These are phyloP conservation scores for Metschnikowia lochheadii DNA, from an alignment of 805 yeast species.

Conservation along the genomic window DNA sequence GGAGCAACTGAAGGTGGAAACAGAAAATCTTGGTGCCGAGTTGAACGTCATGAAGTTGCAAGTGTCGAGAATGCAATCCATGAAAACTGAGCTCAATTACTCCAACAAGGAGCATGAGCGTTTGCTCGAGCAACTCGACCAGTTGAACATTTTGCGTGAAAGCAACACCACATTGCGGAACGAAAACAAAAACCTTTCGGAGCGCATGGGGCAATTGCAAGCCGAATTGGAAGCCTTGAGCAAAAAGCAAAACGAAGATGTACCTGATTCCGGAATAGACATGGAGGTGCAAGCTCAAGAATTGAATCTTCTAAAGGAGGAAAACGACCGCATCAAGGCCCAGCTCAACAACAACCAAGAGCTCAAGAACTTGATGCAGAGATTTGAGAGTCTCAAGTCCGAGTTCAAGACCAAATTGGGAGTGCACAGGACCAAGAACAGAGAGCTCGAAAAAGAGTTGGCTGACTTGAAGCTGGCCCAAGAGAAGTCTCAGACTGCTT, in stretches of 20 bases:
- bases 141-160: constrained; percentile 60
- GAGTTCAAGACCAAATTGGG: constrained; percentile 25
- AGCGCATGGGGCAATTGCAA: constrained; percentile 36
- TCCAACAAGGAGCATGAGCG: constrained; percentile 42
- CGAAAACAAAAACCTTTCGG: constrained; percentile 34
- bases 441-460: constrained; percentile 22
- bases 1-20: constrained; percentile 46
- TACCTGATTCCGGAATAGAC: constrained; percentile 24
- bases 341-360: constrained; percentile 19
- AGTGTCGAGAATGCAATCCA: constrained; percentile 25
- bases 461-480: constrained; percentile 9
- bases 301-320: constrained; percentile 45
- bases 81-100: constrained; percentile 22
- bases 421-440: constrained; percentile 25
- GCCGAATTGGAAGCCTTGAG: constrained; percentile 44
- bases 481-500: constrained; percentile 8
- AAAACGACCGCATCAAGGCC: constrained; percentile 56
- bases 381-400: constrained; percentile 28
- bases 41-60: constrained; percentile 51
- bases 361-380: constrained; percentile 26
- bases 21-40: constrained; percentile 46
- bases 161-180: constrained; percentile 61
- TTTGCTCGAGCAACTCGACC: constrained; percentile 51
- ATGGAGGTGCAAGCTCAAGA: constrained; percentile 47
- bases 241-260: constrained; percentile 24